phyloP scores from a whole-genome alignment of 768 basidiomycete genomes.

The Lactifluus echinatus region DNA sequence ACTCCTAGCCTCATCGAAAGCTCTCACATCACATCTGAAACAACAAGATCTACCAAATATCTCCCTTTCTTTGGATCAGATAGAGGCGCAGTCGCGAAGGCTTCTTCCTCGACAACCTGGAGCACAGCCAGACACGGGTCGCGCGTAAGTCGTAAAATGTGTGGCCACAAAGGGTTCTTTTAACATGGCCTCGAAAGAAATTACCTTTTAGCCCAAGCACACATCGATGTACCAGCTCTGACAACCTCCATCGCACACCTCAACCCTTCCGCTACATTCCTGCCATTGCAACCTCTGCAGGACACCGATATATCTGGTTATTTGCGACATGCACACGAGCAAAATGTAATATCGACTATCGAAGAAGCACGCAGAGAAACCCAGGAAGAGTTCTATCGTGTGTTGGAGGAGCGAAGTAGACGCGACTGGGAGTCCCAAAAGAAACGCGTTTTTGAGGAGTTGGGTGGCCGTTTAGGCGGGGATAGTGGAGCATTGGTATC shows the following conservation, averaged over 20 bases:
- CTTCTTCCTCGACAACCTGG: slow-evolving; percentile 68
- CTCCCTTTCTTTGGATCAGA: slow-evolving; percentile 85
- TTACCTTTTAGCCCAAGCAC: slow-evolving; percentile 88
- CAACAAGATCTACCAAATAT: slow-evolving; percentile 81
- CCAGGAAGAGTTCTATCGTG: slow-evolving; percentile 74
- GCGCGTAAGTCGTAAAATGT: slow-evolving; percentile 45
- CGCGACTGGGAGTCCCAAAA: slow-evolving; percentile 89
- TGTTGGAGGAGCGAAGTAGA: slow-evolving; percentile 64
- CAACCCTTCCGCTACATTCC: slow-evolving; percentile 75
- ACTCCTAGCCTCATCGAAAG: slow-evolving; percentile 61
- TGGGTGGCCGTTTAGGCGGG: slow-evolving; percentile 57
- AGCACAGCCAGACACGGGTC: slow-evolving; percentile 54
- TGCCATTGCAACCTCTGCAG: slow-evolving; percentile 84
- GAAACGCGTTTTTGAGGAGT: slow-evolving; percentile 81
- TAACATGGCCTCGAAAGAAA: slow-evolving; percentile 40
- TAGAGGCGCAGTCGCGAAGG: slow-evolving; percentile 85
- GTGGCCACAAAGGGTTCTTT: background rate
- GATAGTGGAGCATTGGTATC: slow-evolving; percentile 50
- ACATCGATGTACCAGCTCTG: slow-evolving; percentile 87
- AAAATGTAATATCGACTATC: slow-evolving; percentile 88
- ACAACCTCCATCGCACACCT: slow-evolving; percentile 75
- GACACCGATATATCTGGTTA: slow-evolving; percentile 94
- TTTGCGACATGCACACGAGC: slow-evolving; percentile 90
- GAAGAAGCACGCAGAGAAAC: slow-evolving; percentile 84
- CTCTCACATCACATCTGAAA: slow-evolving; percentile 68